Evolutionary conservation across 2,329 filamentous ascomycete species (phyloP).

Genomic region (Colletotrichum shisoi): DNA sequence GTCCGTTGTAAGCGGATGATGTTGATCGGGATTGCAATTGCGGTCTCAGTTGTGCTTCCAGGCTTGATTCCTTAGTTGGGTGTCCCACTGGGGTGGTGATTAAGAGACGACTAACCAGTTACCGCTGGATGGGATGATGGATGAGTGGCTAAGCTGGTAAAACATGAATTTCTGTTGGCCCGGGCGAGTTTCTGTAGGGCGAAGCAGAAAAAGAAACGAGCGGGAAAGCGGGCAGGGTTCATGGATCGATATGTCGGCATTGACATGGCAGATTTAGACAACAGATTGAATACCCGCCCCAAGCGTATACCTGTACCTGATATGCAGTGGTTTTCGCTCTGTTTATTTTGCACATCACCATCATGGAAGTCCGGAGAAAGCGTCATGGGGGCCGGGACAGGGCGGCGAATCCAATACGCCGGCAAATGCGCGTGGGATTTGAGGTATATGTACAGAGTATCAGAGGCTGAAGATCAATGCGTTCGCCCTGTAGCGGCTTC

Average conservation of each 20-base stretch:
- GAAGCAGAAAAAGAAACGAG: conserved; percentile 2
- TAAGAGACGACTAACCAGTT: conserved; percentile 7
- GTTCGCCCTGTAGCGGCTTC: background rate
- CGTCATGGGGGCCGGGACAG: background rate
- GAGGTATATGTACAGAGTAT: background rate
- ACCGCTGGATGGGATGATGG: background rate
- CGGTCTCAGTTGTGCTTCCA: background rate
- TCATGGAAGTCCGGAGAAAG: background rate
- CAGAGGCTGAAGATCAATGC: background rate
- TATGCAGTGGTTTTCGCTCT: too few species aligned
- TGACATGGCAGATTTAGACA: conserved; percentile 8
- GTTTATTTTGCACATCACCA: background rate
- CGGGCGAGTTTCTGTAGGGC: background rate
- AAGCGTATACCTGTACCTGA: background rate
- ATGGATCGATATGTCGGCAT: conserved; percentile 6
- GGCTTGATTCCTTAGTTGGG: conserved; percentile 4
- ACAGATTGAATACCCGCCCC: conserved; percentile 9
- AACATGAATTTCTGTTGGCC: background rate
- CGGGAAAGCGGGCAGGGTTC: conserved; percentile 3
- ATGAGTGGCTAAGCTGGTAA: conserved; percentile 12
- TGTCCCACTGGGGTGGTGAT: background rate
- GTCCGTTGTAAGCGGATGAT: background rate
- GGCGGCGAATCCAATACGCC: background rate
- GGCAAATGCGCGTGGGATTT: background rate
- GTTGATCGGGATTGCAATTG: background rate